phyloP scores from a whole-genome alignment of 2,329 filamentous ascomycete species.

The Metarhizium anisopliae region DNA sequence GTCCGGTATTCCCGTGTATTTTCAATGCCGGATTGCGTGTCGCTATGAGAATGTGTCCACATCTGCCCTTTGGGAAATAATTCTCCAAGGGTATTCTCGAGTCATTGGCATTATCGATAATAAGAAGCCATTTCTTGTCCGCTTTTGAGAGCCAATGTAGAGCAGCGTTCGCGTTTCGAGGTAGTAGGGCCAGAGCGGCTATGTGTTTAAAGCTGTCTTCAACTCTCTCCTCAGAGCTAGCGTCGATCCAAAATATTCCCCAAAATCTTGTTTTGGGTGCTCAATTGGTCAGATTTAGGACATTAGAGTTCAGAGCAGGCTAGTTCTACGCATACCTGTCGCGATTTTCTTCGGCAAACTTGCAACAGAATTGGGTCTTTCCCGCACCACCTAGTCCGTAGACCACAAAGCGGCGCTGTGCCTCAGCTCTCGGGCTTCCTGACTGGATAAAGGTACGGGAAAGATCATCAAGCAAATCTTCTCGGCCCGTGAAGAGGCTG shows the following conservation, averaged over 20 bases:
- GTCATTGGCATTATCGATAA: conserved; percentile 32
- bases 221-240: conserved; percentile 18
- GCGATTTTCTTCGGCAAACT: background rate
- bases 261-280: background rate
- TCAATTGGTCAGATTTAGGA: background rate
- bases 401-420: background rate
- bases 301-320: background rate
- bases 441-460: background rate
- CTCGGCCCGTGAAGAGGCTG: background rate
- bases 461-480: background rate
- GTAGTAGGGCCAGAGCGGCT: conserved; percentile 43
- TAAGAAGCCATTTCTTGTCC: conserved; percentile 24
- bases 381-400: conserved; percentile 28
- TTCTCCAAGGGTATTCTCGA: background rate
- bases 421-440: background rate
- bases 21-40: conserved; percentile 6
- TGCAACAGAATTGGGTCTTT: conserved; percentile 24
- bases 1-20: conserved; percentile 3
- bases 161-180: conserved; percentile 14
- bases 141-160: background rate
- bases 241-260: conserved; percentile 28
- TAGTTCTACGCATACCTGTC: background rate
- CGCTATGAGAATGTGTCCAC: conserved; percentile 7
- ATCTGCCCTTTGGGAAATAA: conserved; percentile 3
- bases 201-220: conserved; percentile 21